Evolutionary conservation across 257 asterid genomes (phyloP), one percentile per base, ranked within the genome.

Genomic region (Scutellaria minor): DNA sequence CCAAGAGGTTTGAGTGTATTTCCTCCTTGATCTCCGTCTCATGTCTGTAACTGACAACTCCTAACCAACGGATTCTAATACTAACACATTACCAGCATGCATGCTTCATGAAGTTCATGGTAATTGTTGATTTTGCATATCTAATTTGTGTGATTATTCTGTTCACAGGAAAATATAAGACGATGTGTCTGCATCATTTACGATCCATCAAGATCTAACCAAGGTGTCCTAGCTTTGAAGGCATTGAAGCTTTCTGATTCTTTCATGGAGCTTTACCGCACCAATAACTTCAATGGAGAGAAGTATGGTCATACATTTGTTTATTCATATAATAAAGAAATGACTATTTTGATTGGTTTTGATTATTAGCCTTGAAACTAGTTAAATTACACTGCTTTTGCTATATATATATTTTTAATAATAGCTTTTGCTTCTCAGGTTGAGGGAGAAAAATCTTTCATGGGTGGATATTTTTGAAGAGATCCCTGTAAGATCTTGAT

Each of bases 391-490:
- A 7, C 14, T 20, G 12, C n/a, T 11, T 24, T 12, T 48, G 50
- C 41, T 14, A 58, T 22, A 8, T 58, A 5, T 74, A 9, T 70
- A 31, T 6, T 7, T 76, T 53, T 65, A 40, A 60, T 15, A 20
- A 74, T 15, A 37, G 20, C n/a, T 81, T 31, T 31, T 76, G 42
- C 48, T 64, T 71, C 73, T 59, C 80, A 93, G 98, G 91, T 76
- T 93, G 89, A 87, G 98, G 82, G 98, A 93, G 85, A 93, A 81
- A 85, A 91, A 93, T 77, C 96, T 93, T 78, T 84, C 98, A 10
- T 93, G 97, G 96, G 98, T 93, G 78, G 97, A 93, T 80, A 91
- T 93, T 76, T 93, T 93, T 83, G 98, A 93, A 80, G 98, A 93
- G 88, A 93, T 93, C 54, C 97, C 97, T 40, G 98, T 93, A 87